These are phyloP conservation scores for Pichia sp. DNA, from an alignment of 1,139 yeast species.

Conservation along the genomic window DNA sequence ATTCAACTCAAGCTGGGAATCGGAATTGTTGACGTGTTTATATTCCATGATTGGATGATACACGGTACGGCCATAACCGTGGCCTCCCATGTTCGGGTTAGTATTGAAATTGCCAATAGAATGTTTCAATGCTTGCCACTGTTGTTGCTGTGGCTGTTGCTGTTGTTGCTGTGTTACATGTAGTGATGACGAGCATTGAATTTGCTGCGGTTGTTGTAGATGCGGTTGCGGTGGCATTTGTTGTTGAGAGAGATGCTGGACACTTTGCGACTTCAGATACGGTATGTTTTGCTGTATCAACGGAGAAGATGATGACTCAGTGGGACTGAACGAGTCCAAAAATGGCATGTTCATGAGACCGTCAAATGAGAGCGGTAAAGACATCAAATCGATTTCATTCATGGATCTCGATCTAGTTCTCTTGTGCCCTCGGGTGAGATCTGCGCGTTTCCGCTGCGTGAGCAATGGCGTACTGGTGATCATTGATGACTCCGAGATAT, in stretches of 20 bases:
- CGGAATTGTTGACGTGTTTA: conserved; percentile 8
- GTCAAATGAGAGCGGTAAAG: conserved; percentile 4
- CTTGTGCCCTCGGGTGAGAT: conserved; percentile 29
- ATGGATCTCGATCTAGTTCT: conserved; percentile 33
- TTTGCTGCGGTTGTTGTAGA: not conserved
- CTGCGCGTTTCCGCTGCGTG: not conserved
- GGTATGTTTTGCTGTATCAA: not conserved
- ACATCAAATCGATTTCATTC: conserved; percentile 26
- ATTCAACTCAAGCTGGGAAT: conserved; percentile 9
- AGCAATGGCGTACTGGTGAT: conserved; percentile 2
- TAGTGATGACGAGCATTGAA: not conserved
- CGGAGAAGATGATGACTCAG: conserved; percentile 13
- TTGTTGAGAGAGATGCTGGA: not conserved
- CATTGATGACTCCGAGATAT: not conserved
- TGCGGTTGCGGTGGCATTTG: not conserved
- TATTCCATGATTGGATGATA: conserved; percentile 1
- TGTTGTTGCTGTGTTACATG: not conserved
- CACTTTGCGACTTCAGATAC: conserved; percentile 5
- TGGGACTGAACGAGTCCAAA: conserved; percentile 9
- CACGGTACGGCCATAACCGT: not conserved
- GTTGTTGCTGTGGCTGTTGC: not conserved
- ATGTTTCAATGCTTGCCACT: too few relatives aligned
- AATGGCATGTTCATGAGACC: conserved; percentile 2
- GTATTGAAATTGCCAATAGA: too few relatives aligned
- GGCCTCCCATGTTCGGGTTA: too few relatives aligned